Evolutionary conservation across 1,284 basidiomycete genomes (phyloP), one percentile per base, ranked within the genome.

Genomic region (Apiotrichum gamsii): DNA sequence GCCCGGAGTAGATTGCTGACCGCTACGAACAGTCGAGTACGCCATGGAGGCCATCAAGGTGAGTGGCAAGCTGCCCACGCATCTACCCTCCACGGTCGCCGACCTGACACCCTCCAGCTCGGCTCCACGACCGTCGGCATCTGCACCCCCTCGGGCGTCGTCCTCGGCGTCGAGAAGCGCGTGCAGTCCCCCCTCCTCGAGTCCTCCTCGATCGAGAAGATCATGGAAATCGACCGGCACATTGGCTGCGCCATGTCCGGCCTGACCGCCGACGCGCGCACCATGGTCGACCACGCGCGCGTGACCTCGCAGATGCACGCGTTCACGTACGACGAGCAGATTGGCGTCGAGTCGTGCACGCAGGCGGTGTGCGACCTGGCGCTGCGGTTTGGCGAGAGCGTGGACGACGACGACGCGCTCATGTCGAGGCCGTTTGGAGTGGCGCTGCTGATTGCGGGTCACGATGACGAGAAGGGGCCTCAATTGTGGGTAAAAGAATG

Each of bases 241-340:
- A 81, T 99, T 46, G 95, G 91, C 16, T 96, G 93, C 61, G 95
- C 95, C 46, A 97, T 99, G 91, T 93, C 89, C 47, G 94, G 94
- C 43, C 80, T 99, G 56, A 95, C 90, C 28, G 95, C 95, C 43
- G 95, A 98, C 74, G 95, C 95, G 42, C 82, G 95, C 58, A 99
- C 95, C 37, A 99, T 98, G 89, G 90, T 99, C 72, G 95, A 99
- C 78, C 95, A 98, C 71, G 95, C 94, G n/a, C 82, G 94, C 51
- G 90, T 97, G 47, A 97, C 94, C 74, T 84, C 72, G 20, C 89
- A 97, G 75, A 96, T 94, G 76, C 95, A 99, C 73, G 75, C 83
- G 1, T 99, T 98, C 76, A 95, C 89, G 6, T 98, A 95, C 70
- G 89, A 99, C 76, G 95, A 99, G 75, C 78, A 74, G 61, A 98